Conservation (phyloP, 1,284 basidiomycete genomes). For the Pascua sp. region DNA sequence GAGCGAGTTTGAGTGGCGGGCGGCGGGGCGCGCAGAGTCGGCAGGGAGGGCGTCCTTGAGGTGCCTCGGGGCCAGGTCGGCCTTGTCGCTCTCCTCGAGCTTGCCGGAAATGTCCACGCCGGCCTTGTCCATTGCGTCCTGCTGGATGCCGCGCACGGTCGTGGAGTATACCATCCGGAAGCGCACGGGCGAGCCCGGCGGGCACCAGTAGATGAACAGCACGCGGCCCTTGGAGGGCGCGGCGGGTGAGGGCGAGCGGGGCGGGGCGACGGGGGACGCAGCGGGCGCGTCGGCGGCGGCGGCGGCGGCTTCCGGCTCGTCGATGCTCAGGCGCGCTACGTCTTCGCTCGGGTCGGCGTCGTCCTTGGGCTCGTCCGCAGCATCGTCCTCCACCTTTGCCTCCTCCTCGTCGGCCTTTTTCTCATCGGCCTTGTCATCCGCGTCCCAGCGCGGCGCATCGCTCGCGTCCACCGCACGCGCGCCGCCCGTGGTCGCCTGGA, state of each 20-base stretch:
- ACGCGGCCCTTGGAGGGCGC: conserved; percentile 38
- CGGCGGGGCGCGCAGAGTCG: conserved; percentile 6
- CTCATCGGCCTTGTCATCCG: conserved; percentile 3
- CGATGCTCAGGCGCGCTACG: conserved; percentile 7
- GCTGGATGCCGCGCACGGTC: conserved; percentile 59
- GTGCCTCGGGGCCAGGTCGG: conserved; percentile 57
- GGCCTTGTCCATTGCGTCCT: conserved; percentile 56
- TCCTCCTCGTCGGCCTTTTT: conserved; percentile 6
- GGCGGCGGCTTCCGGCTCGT: not conserved
- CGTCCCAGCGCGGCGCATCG: conserved; percentile 16
- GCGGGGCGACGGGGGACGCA: conserved; percentile 1
- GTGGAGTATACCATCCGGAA: conserved; percentile 82
- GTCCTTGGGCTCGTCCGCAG: not conserved
- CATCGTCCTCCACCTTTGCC: conserved; percentile 11
- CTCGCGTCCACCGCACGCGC: conserved; percentile 24
- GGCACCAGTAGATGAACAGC: conserved; percentile 88
- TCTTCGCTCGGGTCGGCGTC: conserved; percentile 9
- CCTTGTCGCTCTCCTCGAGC: conserved; percentile 76
- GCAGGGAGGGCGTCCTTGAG: conserved; percentile 26
- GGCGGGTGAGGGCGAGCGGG: conserved; percentile 8
- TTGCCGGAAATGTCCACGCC: conserved; percentile 49
- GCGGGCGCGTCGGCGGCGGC: not conserved
- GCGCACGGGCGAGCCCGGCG: conserved; percentile 70
- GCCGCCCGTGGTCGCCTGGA: conserved; percentile 42
- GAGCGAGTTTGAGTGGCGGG: not conserved